Conservation (phyloP, 2,329 filamentous ascomycete genomes). For the Curvularia spicifera region DNA sequence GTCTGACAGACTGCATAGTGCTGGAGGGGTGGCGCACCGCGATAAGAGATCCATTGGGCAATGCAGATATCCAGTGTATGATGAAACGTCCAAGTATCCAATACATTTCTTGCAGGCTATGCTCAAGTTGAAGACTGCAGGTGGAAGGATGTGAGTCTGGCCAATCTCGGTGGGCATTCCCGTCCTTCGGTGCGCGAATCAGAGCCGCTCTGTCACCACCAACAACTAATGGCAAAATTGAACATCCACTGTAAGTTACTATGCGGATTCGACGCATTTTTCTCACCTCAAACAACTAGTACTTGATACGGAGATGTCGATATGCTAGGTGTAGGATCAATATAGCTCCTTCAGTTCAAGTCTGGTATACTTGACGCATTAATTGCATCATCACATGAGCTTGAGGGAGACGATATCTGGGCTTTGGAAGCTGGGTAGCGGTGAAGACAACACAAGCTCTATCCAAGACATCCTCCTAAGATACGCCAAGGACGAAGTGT, state of each 20-base stretch:
- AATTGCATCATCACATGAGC: not conserved
- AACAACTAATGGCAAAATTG: not conserved
- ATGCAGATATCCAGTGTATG: too few species aligned
- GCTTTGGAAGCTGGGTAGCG: not conserved
- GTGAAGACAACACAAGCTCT: not conserved
- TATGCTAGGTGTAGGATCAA: too few species aligned
- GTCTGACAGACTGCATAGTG: not conserved
- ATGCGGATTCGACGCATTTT: not conserved
- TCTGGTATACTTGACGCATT: not conserved
- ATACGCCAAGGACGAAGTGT: not conserved
- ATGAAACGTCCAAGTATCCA: not conserved
- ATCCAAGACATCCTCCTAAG: not conserved
- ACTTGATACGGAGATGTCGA: not conserved
- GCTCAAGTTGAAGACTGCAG: not conserved
- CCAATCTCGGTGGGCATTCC: not conserved
- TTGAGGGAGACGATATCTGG: not conserved
- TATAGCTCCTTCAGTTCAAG: too few species aligned
- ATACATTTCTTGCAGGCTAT: not conserved
- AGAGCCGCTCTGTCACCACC: not conserved
- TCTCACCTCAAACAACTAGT: too few species aligned
- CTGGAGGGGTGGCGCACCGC: not conserved
- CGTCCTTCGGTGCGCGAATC: not conserved
- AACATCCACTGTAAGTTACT: not conserved
- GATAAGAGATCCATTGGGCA: not conserved
- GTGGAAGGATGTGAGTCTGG: not conserved